Percentiles rank a stretch among this genome's conserved stretches.
phyloP scores from a whole-genome alignment of 129 eudicot species.

The Chrysanthemum lavandulifolium region DNA sequence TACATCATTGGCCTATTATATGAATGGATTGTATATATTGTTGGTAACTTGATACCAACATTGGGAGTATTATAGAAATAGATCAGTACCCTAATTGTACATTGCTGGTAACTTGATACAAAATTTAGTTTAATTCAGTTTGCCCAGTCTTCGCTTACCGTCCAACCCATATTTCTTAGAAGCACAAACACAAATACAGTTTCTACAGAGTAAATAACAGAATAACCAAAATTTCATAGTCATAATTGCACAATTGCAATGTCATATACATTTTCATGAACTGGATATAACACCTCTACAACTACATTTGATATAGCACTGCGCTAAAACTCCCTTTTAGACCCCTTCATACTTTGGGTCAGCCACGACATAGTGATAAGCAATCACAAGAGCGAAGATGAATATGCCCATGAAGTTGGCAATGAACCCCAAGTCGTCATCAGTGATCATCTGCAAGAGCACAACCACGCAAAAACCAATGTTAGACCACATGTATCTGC shows the following conservation, averaged over 20 bases:
- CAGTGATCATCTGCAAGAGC: conserved; percentile 65
- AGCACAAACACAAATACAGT: neutral
- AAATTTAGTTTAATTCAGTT: no score
- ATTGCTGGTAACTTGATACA: no score
- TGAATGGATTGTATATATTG: no score
- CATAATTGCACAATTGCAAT: neutral
- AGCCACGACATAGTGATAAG: conserved; percentile 68
- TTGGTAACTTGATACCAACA: no score
- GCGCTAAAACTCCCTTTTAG: conserved; percentile 10
- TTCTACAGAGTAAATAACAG: neutral
- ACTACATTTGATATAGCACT: conserved; percentile 11
- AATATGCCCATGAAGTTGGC: conserved; percentile 70
- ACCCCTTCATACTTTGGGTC: conserved; percentile 67
- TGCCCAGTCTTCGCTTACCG: no score
- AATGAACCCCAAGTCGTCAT: conserved; percentile 65
- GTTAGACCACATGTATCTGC: conserved; percentile 4
- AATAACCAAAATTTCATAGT: neutral
- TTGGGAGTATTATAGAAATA: no score
- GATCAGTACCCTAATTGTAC: no score
- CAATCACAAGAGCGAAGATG: conserved; percentile 54
- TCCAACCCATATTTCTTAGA: neutral
- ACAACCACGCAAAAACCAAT: conserved; percentile 13
- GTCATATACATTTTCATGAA: conserved; percentile 16
- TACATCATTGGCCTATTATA: no score
- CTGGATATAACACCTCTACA: conserved; percentile 22